Percentiles rank a stretch among this genome's conserved stretches.
phyloP scores from a whole-genome alignment of 2,329 filamentous ascomycete genomes.

The Neopestalotiopsis sp. region DNA sequence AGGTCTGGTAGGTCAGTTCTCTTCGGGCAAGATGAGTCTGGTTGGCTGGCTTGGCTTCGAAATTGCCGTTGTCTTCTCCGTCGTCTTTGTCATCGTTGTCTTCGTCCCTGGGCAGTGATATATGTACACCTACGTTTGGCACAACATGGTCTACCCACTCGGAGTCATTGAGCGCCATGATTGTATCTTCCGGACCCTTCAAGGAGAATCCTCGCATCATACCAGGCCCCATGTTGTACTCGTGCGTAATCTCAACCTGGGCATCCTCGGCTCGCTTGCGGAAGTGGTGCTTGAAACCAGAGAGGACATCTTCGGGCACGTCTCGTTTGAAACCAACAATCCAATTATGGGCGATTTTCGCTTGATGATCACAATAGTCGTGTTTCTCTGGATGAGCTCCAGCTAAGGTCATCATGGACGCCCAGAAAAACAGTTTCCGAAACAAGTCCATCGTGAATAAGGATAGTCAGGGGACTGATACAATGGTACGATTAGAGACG shows the following conservation, averaged over 20 bases:
- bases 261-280: slow-evolving; percentile 5
- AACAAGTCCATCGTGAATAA: too few relatives aligned
- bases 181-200: not conserved
- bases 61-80: not conserved
- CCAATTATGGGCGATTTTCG: too few relatives aligned
- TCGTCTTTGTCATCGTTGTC: not conserved
- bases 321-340: too few relatives aligned
- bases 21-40: not conserved
- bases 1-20: not conserved
- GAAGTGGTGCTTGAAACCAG: not conserved
- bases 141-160: not conserved
- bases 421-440: too few relatives aligned
- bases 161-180: not conserved
- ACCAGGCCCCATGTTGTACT: not conserved
- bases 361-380: too few relatives aligned
- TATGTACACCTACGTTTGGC: not conserved
- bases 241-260: not conserved
- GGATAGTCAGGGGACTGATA: too few relatives aligned
- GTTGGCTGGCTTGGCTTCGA: not conserved
- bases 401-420: too few relatives aligned
- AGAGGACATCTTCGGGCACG: too few relatives aligned
- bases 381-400: too few relatives aligned
- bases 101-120: not conserved
- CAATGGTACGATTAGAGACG: too few relatives aligned
- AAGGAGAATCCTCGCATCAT: not conserved